Conservation (phyloP, 129 eudicot species). For the Deinandra increscens region DNA sequence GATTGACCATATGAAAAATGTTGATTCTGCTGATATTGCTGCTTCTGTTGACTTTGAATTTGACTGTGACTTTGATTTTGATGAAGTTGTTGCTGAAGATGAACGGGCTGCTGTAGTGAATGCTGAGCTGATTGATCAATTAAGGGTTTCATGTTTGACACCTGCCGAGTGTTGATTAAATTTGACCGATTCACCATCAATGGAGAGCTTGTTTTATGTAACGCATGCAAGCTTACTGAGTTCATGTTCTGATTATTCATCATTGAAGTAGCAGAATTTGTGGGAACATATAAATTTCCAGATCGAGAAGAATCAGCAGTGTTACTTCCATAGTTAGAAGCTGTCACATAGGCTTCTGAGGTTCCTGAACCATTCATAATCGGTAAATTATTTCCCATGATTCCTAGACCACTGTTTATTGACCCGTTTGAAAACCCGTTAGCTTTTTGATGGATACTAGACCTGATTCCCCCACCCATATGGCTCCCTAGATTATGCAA, state of each 20-base stretch:
- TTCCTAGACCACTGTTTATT: constrained; percentile 60
- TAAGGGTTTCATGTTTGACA: constrained; percentile 38
- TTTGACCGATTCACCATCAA: constrained; percentile 50
- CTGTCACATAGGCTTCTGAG: constrained; percentile 55
- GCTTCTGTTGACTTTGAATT: constrained; percentile 56
- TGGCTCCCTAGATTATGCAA: constrained; percentile 76
- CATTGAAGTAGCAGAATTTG: constrained; percentile 46
- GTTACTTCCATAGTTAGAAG: constrained; percentile 43
- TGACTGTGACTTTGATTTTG: constrained; percentile 48
- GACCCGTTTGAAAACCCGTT: constrained; percentile 57
- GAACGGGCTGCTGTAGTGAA: constrained; percentile 50
- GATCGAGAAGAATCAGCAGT: constrained; percentile 57
- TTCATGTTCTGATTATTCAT: constrained; percentile 54
- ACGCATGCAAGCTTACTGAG: constrained; percentile 47
- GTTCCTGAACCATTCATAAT: constrained; percentile 60
- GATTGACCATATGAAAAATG: constrained; percentile 15
- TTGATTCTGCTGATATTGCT: constrained; percentile 37
- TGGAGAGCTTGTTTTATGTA: constrained; percentile 42
- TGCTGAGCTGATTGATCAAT: constrained; percentile 50
- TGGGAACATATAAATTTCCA: constrained; percentile 54
- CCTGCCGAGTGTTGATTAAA: constrained; percentile 41
- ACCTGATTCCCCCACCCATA: constrained; percentile 74
- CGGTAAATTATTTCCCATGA: constrained; percentile 46
- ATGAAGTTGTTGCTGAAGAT: constrained; percentile 46
- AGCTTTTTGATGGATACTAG: constrained; percentile 72